Evolutionary conservation across 2,329 filamentous ascomycete genomes (phyloP), one percentile per base, ranked within the genome.

Genomic region (Berkeleyomyces rouxiae): DNA sequence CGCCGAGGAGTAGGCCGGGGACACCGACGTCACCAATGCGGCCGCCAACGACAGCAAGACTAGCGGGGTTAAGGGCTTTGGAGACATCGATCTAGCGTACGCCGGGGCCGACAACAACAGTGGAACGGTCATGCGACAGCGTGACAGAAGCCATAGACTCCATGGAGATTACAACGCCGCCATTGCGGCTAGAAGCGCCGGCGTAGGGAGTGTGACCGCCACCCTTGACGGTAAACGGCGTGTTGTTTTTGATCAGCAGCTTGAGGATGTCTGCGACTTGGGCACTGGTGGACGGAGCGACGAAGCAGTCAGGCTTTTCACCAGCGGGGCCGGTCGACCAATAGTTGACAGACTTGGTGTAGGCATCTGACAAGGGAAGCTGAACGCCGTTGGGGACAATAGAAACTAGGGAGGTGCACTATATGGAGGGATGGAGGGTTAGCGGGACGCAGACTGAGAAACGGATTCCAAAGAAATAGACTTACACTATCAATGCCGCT

Each of bases 101-200:
- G 2, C 78, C 79, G 0, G 75, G 68, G 0, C 77, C 77, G 10
- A 80, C 69, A 13, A 69, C 71, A 5, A 74, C 74, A 1, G 70
- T 72, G 0, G 67, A 67, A 9, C 70, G 71, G 23, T 66, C 59
- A n/a, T 67, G 64, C 4, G 63, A 49, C 1, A 67, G 59, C 7
- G 43, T 10, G 47, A 66, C 65, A n/a, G 68, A 43, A n/a, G 62
- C 51, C 46, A 61, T 53, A 37, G 46, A 40, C 7, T 51, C 16
- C 59, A 61, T 51, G 58, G 70, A 69, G 16, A 72, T 65, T 3
- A 69, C 70, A 7, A 71, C 65, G 36, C 70, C 70, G 9, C 68
- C 59, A 3, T 68, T 58, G 47, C 70, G 64, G 46, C 69, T 71
- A 42, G 47, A 61, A 2, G 68, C 70, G 2, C 67, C 65, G 7